A percentile compares a stretch with the other conserved stretches of the same genome.
phyloP scores from a whole-genome alignment of 2,329 filamentous ascomycete species.

The Phyllosticta citribraziliensis region DNA sequence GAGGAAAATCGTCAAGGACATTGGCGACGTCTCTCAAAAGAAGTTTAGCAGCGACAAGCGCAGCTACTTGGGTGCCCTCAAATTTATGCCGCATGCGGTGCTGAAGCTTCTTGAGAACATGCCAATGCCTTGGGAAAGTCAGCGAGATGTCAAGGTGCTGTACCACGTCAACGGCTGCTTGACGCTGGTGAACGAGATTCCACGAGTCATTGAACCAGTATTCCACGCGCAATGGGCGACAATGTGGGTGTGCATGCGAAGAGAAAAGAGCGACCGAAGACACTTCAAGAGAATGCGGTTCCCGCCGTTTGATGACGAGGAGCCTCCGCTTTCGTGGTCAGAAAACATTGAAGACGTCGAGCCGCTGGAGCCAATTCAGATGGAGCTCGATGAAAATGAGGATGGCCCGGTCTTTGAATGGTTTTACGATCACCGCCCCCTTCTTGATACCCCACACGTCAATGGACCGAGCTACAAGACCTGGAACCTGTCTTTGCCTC shows the following conservation, averaged over 20 bases:
- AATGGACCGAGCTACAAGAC: conserved; percentile 94
- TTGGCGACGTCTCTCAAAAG: conserved; percentile 98
- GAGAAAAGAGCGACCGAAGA: conserved; percentile 90
- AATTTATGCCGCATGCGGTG: conserved; percentile 99
- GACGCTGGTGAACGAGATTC: conserved; percentile 92
- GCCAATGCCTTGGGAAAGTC: conserved; percentile 99
- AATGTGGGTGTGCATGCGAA: conserved; percentile 98
- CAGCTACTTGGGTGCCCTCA: conserved; percentile 91
- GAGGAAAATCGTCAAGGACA: conserved; percentile 96
- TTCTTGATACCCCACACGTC: conserved; percentile 84
- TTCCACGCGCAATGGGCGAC: conserved; percentile 99
- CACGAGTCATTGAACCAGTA: conserved; percentile 92
- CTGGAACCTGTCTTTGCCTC: conserved; percentile 86
- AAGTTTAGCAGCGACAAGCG: conserved; percentile 98
- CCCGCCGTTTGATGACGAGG: conserved; percentile 96
- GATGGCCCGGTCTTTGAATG: conserved; percentile 87
- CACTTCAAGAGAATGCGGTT: conserved; percentile 99
- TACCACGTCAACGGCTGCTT: conserved; percentile 98
- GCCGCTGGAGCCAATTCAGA: conserved; percentile 92
- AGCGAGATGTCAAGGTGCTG: conserved; percentile 90
- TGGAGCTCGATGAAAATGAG: conserved; percentile 93
- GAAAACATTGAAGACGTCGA: conserved; percentile 99
- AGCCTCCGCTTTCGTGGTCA: conserved; percentile 93
- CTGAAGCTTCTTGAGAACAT: conserved; percentile 97
- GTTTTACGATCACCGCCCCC: conserved; percentile 91